A percentile compares a stretch with the other conserved stretches of the same genome.
phyloP scores from a whole-genome alignment of 176 grass and related monocot species.

The Saccharum officinarum region DNA sequence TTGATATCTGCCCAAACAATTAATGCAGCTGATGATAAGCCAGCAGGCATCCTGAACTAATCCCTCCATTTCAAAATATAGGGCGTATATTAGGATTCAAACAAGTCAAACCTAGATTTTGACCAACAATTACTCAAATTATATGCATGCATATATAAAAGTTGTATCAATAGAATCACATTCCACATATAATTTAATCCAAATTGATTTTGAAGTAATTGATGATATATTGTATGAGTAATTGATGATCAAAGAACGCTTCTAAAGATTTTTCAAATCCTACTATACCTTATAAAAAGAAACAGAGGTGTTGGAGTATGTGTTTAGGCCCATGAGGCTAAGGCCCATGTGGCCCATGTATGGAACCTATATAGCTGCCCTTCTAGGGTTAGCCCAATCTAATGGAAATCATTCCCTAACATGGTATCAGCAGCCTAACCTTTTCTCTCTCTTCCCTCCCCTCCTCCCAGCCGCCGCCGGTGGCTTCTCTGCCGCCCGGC shows the following conservation, averaged over 20 bases:
- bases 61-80: neutral
- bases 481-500: too few relatives aligned
- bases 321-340: too few relatives aligned
- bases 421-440: too few relatives aligned
- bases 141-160: neutral
- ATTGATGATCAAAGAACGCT: neutral
- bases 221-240: neutral
- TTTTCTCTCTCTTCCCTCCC: too few relatives aligned
- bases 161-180: neutral
- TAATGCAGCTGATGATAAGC: slow-evolving; percentile 3
- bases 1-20: slow-evolving; percentile 76
- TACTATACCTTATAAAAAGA: neutral
- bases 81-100: neutral
- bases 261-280: neutral
- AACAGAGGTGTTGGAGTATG: too few relatives aligned
- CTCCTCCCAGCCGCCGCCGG: too few relatives aligned
- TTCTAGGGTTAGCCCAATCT: too few relatives aligned
- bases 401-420: too few relatives aligned
- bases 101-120: neutral
- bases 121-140: neutral
- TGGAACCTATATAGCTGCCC: too few relatives aligned
- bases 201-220: neutral
- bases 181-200: neutral
- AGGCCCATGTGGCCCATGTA: too few relatives aligned
- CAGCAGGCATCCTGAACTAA: neutral